These are phyloP conservation scores for Tricladium varicosporioides DNA, from an alignment of 2,329 filamentous ascomycete genomes.

Conservation along the genomic window DNA sequence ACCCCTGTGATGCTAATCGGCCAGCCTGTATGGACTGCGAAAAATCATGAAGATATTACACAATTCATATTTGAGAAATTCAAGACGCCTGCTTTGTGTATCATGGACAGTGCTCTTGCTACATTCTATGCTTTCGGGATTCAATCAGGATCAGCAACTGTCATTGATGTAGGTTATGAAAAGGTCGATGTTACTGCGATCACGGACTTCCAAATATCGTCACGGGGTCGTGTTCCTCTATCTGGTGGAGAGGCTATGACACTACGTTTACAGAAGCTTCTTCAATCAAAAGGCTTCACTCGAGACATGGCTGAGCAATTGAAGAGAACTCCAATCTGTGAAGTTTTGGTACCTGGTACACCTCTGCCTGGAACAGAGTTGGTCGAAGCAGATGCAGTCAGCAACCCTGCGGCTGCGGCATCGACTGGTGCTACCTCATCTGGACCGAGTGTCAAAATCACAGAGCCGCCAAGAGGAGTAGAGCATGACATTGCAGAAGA, in stretches of 20 bases:
- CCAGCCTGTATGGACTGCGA: slow-evolving; percentile 85
- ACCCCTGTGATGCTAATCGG: slow-evolving; percentile 89
- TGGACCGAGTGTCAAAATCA: slow-evolving; percentile 35
- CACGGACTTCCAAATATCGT: slow-evolving; percentile 73
- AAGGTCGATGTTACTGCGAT: slow-evolving; percentile 94
- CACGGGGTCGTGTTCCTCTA: slow-evolving; percentile 56
- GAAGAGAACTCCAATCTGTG: slow-evolving; percentile 65
- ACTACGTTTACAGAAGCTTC: slow-evolving; percentile 63
- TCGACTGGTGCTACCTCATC: slow-evolving; percentile 32
- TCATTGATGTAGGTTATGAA: slow-evolving; percentile 87
- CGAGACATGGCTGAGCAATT: slow-evolving; percentile 69
- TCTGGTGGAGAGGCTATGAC: slow-evolving; percentile 92
- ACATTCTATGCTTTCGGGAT: slow-evolving; percentile 78
- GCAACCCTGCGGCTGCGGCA: slow-evolving; percentile 34
- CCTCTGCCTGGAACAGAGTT: slow-evolving; percentile 45
- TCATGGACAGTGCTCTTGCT: slow-evolving; percentile 86
- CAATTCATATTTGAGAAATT: slow-evolving; percentile 98
- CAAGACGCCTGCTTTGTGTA: slow-evolving; percentile 85
- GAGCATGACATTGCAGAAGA: slow-evolving; percentile 32
- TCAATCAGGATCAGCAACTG: slow-evolving; percentile 64
- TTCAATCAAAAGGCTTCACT: slow-evolving; percentile 58
- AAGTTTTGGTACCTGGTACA: slow-evolving; percentile 59
- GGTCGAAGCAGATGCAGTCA: slow-evolving; percentile 40
- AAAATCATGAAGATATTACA: slow-evolving; percentile 82
- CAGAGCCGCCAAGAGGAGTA: slow-evolving; percentile 26